A percentile compares a stretch with the other conserved stretches of the same genome.
phyloP scores from a whole-genome alignment of 192 early-diverging fungal species.

The Linnemannia schmuckeri region DNA sequence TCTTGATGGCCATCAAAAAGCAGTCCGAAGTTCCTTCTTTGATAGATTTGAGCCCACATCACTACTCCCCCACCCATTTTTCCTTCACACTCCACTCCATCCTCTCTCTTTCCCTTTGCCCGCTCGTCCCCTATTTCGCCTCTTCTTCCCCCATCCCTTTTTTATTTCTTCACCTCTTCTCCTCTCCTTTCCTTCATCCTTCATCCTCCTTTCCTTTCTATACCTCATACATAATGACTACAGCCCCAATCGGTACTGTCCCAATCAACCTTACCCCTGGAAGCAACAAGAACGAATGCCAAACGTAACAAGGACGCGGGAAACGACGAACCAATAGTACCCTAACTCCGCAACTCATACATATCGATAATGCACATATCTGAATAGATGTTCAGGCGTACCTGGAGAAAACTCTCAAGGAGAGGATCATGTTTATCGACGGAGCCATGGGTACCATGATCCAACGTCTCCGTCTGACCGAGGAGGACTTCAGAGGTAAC shows the following conservation, averaged over 20 bases:
- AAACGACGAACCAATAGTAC: not conserved
- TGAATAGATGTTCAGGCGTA: constrained; percentile 68
- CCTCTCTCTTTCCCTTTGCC: not conserved
- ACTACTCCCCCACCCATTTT: not conserved
- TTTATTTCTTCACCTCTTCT: not conserved
- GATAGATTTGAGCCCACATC: not conserved
- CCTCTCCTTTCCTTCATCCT: not conserved
- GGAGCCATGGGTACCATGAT: constrained; percentile 98
- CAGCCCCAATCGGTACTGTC: constrained; percentile 8
- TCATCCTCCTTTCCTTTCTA: not conserved
- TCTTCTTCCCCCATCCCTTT: not conserved
- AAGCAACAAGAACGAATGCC: not conserved
- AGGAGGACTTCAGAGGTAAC: constrained; percentile 87
- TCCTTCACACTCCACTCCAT: not conserved
- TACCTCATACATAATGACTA: constrained; percentile 6
- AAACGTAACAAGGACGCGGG: not conserved
- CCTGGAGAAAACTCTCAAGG: constrained; percentile 78
- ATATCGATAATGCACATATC: not conserved
- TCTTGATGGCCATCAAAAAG: not conserved
- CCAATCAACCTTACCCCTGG: not conserved
- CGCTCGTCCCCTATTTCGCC: not conserved
- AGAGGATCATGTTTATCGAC: constrained; percentile 96
- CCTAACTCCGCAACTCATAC: not conserved
- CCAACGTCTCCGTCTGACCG: constrained; percentile 84
- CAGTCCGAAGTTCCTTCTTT: not conserved